These are phyloP conservation scores for Cercophora sp. DNA, from an alignment of 495 filamentous ascomycete genomes.

Conservation along the genomic window DNA sequence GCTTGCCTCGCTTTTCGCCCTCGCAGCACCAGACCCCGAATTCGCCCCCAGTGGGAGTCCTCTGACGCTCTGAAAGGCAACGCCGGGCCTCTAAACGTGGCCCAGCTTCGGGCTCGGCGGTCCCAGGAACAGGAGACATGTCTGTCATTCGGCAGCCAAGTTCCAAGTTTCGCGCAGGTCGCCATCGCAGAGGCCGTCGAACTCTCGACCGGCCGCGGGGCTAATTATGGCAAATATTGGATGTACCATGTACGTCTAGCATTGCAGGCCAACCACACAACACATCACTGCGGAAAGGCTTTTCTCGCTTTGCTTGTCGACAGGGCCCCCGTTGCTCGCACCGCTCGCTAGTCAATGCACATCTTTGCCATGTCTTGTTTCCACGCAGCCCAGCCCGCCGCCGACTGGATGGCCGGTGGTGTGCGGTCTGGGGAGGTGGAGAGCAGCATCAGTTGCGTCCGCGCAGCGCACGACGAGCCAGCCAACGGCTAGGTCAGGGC, in stretches of 20 bases:
- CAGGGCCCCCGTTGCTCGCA: constrained; percentile 19
- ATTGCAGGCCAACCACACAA: constrained; percentile 27
- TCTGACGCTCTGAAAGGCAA: too few relatives aligned
- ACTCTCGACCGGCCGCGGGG: constrained; percentile 20
- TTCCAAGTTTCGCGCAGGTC: constrained; percentile 5
- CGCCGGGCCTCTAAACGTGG: too few relatives aligned
- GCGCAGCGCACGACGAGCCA: background rate
- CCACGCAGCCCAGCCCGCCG: constrained; percentile 1
- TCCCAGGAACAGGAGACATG: too few relatives aligned
- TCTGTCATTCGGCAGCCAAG: background rate
- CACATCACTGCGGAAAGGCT: constrained; percentile 14
- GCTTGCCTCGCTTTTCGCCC: too few relatives aligned
- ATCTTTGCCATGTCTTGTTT: constrained; percentile 26
- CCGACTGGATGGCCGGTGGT: constrained; percentile 3
- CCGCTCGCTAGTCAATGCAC: constrained; percentile 26
- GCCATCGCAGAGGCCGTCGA: too few relatives aligned
- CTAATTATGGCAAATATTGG: constrained; percentile 40
- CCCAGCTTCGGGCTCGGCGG: too few relatives aligned
- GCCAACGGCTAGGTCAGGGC: constrained; percentile 10
- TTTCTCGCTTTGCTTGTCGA: constrained; percentile 19
- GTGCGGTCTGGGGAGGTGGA: background rate
- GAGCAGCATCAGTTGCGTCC: background rate
- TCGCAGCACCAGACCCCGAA: too few relatives aligned
- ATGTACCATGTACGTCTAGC: constrained; percentile 30
- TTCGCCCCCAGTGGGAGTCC: too few relatives aligned